Base-by-base conservation (phyloP, 306 rosid genomes). In the Abrus precatorius region DNA sequence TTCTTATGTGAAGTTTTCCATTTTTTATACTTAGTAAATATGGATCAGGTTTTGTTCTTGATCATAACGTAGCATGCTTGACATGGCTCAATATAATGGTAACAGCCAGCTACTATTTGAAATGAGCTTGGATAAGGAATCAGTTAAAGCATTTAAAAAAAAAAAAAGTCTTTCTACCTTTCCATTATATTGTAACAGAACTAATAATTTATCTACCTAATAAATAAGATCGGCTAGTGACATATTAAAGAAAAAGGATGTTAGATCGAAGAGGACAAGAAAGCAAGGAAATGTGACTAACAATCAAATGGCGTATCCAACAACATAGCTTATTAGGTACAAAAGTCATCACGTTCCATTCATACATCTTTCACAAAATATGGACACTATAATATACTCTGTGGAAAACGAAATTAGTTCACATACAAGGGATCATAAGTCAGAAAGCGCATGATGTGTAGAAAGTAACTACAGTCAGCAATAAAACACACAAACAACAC, bases 381-480 rank as follows among this genome's bases (percentile, higher is more conserved):
- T 80, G 74, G 60, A 73, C 79, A 78, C 43, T 33, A 29, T 28
- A 43, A 64, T 55, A 10, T 69, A 41, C 71, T 55, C 12, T 70
- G 61, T 65, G 29, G 63, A 62, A 67, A 28, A 55, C 32, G 59
- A 57, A 20, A 53, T 76, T 74, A 68, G 74, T 59, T 72, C 11
- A 65, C 78, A 72, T 45, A 27, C 75, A 69, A 80, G 65, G 81
- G 59, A 72, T 74, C 86, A 89, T 54, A 80, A 75, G 84, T 86
- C 84, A 80, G 85, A 84, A 82, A 71, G 55, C 50, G 50, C 84
- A 77, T 66, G 54, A 68, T 60, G 55, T 34, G 63, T 75, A 72
- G 63, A 76, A 72, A 77, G 57, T 69, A 80, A 75, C 66, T 69
- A 61, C 57, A 53, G 78, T 84, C 81, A 80, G 70, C 74, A 75